These are phyloP conservation scores for Styphnolobium japonicum DNA, from an alignment of 306 rosid genomes.

Conservation along the genomic window DNA sequence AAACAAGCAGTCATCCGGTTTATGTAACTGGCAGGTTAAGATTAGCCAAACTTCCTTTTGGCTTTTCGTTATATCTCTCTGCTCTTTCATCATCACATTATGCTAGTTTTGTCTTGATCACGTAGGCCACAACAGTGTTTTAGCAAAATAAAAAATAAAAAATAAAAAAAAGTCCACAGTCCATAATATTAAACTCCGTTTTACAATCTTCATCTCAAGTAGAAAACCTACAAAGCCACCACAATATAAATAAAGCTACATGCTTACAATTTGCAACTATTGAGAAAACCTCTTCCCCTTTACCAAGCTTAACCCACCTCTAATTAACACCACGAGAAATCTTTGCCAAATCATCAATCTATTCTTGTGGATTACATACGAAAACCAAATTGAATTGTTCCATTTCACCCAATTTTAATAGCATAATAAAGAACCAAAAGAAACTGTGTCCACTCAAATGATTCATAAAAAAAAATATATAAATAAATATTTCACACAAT, in stretches of 20 bases:
- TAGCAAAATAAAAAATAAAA: neutral
- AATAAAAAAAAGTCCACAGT: too few species aligned
- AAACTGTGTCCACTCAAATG: neutral
- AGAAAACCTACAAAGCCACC: neutral
- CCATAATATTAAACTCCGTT: neutral
- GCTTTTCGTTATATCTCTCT: too few species aligned
- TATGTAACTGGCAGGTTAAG: too few species aligned
- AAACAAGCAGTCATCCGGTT: too few species aligned
- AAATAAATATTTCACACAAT: neutral
- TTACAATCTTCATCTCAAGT: neutral
- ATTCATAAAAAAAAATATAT: neutral
- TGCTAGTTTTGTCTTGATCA: too few species aligned
- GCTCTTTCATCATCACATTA: too few species aligned
- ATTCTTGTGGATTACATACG: neutral
- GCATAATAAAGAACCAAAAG: neutral
- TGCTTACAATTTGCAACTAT: neutral
- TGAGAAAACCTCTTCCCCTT: too few species aligned
- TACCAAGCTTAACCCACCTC: too few species aligned
- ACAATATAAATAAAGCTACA: neutral
- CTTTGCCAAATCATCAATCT: neutral
- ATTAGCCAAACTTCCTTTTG: too few species aligned
- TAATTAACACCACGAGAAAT: too few species aligned
- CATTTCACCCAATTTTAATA: neutral
- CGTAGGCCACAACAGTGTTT: neutral
- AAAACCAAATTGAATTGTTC: neutral